phyloP scores from a whole-genome alignment of 495 filamentous ascomycete genomes.

The Cryomyces antarcticus region DNA sequence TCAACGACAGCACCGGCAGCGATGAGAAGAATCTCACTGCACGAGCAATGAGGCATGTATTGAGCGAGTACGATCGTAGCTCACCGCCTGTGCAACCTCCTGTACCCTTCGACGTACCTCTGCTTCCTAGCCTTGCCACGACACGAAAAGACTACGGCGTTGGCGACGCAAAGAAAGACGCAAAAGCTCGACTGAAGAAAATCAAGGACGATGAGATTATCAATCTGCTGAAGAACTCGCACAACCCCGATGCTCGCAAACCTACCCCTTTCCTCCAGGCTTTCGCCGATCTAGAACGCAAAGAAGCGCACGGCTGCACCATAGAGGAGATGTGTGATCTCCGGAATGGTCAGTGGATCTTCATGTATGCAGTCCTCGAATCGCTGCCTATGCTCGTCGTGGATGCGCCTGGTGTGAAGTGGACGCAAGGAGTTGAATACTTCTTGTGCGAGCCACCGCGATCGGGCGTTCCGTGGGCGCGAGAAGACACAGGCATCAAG shows the following conservation, averaged over 20 bases:
- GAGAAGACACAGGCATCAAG: slow-evolving; percentile 41
- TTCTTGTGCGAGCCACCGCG: slow-evolving; percentile 86
- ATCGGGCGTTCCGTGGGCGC: slow-evolving; percentile 68
- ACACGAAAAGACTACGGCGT: slow-evolving; percentile 38
- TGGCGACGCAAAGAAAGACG: slow-evolving; percentile 47
- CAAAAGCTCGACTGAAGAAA: slow-evolving; percentile 41
- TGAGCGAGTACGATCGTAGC: slow-evolving; percentile 72
- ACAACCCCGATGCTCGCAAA: slow-evolving; percentile 49
- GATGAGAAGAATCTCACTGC: too few species aligned
- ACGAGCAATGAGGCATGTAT: slow-evolving; percentile 48
- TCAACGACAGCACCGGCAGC: too few species aligned
- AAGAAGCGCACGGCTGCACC: slow-evolving; percentile 47
- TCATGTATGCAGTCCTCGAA: slow-evolving; percentile 81
- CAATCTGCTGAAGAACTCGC: slow-evolving; percentile 48
- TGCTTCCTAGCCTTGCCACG: slow-evolving; percentile 43
- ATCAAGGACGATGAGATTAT: slow-evolving; percentile 62
- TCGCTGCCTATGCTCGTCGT: slow-evolving; percentile 75
- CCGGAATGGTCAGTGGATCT: slow-evolving; percentile 78
- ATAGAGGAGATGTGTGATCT: slow-evolving; percentile 56
- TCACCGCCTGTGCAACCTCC: slow-evolving; percentile 78
- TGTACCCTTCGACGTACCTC: slow-evolving; percentile 77
- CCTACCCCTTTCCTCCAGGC: slow-evolving; percentile 50
- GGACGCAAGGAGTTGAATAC: slow-evolving; percentile 72
- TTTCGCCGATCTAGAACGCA: slow-evolving; percentile 69
- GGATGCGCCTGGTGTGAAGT: slow-evolving; percentile 63